These are phyloP conservation scores for Trichoderma sp. DNA, from an alignment of 2,329 filamentous ascomycete genomes.

Conservation along the genomic window DNA sequence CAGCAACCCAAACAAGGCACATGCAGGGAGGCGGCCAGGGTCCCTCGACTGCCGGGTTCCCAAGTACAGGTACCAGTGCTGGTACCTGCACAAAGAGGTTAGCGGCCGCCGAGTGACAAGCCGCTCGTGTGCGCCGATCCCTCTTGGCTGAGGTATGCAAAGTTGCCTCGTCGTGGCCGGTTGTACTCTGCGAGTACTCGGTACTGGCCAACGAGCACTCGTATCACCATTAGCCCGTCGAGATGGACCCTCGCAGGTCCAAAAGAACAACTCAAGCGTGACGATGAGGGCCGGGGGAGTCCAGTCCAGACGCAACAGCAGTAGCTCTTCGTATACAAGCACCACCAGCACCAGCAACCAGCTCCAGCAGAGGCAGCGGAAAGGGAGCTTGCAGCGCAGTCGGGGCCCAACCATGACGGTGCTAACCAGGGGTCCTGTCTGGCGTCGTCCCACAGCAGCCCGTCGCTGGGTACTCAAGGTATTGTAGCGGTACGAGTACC, in stretches of 20 bases:
- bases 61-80: neutral
- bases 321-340: neutral
- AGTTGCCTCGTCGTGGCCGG: neutral
- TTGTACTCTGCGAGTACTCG: neutral
- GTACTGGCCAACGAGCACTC: neutral
- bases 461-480: neutral
- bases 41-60: neutral
- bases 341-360: neutral
- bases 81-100: neutral
- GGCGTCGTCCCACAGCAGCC: constrained; percentile 10
- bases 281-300: neutral
- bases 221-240: neutral
- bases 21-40: constrained; percentile 16
- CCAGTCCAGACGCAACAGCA: neutral
- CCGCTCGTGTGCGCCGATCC: neutral
- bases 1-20: constrained; percentile 14
- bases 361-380: neutral
- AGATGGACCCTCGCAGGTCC: neutral
- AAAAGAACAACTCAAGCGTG: neutral
- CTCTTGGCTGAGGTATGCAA: neutral
- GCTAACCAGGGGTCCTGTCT: constrained; percentile 12
- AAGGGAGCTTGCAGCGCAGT: neutral
- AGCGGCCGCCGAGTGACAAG: neutral
- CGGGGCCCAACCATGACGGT: neutral
- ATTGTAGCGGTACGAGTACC: neutral